Evolutionary conservation across 2,329 filamentous ascomycete genomes (phyloP), one percentile per base, ranked within the genome.

Genomic region (Bimuria novae-zelandiae): DNA sequence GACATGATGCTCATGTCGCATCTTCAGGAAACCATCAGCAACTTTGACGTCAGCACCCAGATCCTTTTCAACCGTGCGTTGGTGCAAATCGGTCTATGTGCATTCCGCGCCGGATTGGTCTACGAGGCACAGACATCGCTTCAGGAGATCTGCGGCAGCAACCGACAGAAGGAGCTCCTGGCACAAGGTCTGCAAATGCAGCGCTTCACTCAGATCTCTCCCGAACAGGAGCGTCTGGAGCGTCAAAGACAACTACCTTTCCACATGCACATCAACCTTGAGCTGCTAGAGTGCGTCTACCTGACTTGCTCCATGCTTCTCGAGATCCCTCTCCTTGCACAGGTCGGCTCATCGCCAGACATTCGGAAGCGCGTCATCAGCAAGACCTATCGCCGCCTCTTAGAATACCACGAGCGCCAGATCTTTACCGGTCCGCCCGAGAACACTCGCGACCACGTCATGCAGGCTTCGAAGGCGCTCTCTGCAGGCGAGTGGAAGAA

Each of bases 1-100:
- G 95, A 99, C 76, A 93, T 99, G 89, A 96, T 97, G 88, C 86
- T 99, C 76, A 99, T 99, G 92, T 99, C 94, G 16, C 94, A 99
- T 80, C 81, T 99, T 72, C 93, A 97, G 73, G 94, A 99, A 81
- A 96, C 90, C 50, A 99, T 99, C 74, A 84, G 85, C 79, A 95
- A 90, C 78, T 99, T 99, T 71, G 94, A 99, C 70, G 89, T 99
- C 64, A 91, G 88, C 79, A 96, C 91, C 51, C 94, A 99, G 78
- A 99, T 99, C 58, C 87, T 99, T 52, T 99, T 95, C 87, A 99
- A 99, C 84, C 87, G 94, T 63, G 97, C 94, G 1, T 84, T 99
- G 29, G 95, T 97, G 36, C 94, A 99, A 77, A 93, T 99, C 55
- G 95, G 94, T 65, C 89, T 99, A 52, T 99, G 95, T 73, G 95